These are phyloP conservation scores for Kuraishia cidri DNA, from an alignment of 805 yeast genomes.

Conservation along the genomic window DNA sequence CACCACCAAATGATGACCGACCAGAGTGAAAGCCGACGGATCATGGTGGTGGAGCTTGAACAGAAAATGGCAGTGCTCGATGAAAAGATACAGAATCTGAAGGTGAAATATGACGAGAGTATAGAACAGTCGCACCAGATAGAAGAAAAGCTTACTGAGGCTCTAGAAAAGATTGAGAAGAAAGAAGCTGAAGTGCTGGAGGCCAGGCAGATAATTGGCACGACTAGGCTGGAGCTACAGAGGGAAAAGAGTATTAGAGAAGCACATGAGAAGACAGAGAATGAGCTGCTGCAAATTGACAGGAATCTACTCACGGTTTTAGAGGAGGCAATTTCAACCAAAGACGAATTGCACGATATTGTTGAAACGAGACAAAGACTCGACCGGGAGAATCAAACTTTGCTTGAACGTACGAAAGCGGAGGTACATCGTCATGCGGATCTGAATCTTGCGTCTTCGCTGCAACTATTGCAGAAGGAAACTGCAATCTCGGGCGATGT, in stretches of 20 bases:
- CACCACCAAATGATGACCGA: slow-evolving; percentile 31
- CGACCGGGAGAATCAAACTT: background rate
- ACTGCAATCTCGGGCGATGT: no score
- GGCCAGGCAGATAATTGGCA: background rate
- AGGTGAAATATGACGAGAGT: slow-evolving; percentile 26
- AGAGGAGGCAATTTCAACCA: slow-evolving; percentile 3
- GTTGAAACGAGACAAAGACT: slow-evolving; percentile 3
- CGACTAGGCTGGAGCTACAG: slow-evolving; percentile 5
- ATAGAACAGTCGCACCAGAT: slow-evolving; percentile 3
- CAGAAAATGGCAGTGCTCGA: slow-evolving; percentile 36
- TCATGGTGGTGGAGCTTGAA: slow-evolving; percentile 41
- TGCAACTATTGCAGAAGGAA: no score
- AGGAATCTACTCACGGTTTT: slow-evolving; percentile 5
- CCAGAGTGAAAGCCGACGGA: slow-evolving; percentile 39
- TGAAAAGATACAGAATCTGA: slow-evolving; percentile 31
- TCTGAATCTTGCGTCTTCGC: background rate
- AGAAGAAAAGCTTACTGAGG: slow-evolving; percentile 1
- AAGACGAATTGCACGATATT: slow-evolving; percentile 5
- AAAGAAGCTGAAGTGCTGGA: background rate
- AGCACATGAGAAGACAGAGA: slow-evolving; percentile 8
- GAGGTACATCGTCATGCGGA: background rate
- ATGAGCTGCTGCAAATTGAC: slow-evolving; percentile 4
- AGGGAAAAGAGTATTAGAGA: slow-evolving; percentile 8
- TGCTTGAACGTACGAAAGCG: background rate
- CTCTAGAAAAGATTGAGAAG: background rate